Percentiles rank a stretch among this genome's conserved stretches.
Conservation (phyloP, 2,329 filamentous ascomycete species). For the Hypoxylon sp. region DNA sequence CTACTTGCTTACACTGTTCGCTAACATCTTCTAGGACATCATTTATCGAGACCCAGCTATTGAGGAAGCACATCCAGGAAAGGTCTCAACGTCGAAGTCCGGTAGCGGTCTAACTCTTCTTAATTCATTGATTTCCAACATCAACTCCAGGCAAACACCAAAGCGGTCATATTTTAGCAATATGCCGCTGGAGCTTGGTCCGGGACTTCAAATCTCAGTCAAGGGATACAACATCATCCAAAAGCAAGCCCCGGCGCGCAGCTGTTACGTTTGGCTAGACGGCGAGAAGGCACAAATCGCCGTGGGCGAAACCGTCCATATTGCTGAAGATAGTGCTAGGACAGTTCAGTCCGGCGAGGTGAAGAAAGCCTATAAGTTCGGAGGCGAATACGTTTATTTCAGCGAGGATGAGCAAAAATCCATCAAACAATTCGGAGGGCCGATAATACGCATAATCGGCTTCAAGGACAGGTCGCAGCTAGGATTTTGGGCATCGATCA, state of each 20-base stretch:
- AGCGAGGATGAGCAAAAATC: constrained; percentile 84
- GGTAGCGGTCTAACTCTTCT: constrained; percentile 84
- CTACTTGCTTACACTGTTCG: constrained; percentile 43
- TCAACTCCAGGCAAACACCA: constrained; percentile 90
- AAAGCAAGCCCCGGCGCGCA: constrained; percentile 83
- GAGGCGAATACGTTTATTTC: constrained; percentile 90
- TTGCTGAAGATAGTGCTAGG: constrained; percentile 83
- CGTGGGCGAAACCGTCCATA: constrained; percentile 78
- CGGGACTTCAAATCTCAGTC: constrained; percentile 86
- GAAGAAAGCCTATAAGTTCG: constrained; percentile 95
- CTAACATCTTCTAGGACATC: constrained; percentile 75
- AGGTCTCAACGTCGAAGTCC: constrained; percentile 75
- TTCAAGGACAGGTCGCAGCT: constrained; percentile 87
- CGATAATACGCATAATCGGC: constrained; percentile 88
- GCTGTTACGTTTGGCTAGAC: constrained; percentile 88
- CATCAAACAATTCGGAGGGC: constrained; percentile 84
- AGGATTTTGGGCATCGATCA: constrained; percentile 86
- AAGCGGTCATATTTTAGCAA: constrained; percentile 89
- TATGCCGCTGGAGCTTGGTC: constrained; percentile 88
- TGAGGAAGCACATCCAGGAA: constrained; percentile 73
- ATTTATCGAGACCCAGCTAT: constrained; percentile 85
- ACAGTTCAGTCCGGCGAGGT: constrained; percentile 85
- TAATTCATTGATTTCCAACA: constrained; percentile 84
- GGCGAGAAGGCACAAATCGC: constrained; percentile 90
- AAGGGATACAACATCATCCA: constrained; percentile 95